Percentiles rank a stretch among this genome's conserved stretches.
Evolutionary conservation across 352 stramenopile species (phyloP).

Genomic region (Pythium insidiosum): DNA sequence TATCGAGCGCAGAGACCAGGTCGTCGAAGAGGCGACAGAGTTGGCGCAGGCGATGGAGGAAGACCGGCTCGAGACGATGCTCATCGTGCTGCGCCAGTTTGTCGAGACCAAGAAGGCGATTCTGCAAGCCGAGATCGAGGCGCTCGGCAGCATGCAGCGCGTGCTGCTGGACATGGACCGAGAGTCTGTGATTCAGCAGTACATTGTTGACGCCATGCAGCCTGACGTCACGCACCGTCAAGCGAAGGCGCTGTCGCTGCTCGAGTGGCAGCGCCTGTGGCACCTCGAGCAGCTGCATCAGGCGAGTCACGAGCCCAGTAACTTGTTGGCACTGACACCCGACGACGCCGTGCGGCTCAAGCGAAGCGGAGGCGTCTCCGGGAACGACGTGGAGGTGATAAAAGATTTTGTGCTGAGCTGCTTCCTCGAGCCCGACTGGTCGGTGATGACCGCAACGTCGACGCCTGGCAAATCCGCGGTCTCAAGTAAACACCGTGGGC

Average conservation of each 20-base stretch:
- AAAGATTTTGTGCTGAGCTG: conserved; percentile 83
- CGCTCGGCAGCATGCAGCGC: conserved; percentile 50
- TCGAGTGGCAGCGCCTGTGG: conserved; percentile 78
- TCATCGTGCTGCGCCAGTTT: conserved; percentile 83
- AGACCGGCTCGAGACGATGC: conserved; percentile 74
- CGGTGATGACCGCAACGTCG: conserved; percentile 20
- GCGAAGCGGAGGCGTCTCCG: conserved; percentile 32
- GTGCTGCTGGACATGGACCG: conserved; percentile 71
- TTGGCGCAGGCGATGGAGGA: conserved; percentile 76
- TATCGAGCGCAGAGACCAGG: conserved; percentile 69
- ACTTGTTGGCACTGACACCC: conserved; percentile 31
- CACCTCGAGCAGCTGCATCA: conserved; percentile 37
- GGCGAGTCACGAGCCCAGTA: conserved; percentile 29
- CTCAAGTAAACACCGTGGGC: conserved; percentile 44
- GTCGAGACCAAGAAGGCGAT: conserved; percentile 81
- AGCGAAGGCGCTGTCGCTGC: conserved; percentile 61
- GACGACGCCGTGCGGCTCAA: conserved; percentile 55
- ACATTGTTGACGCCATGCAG: conserved; percentile 77
- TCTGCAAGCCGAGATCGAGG: conserved; percentile 74
- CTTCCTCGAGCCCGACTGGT: conserved; percentile 53
- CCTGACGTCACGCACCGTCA: conserved; percentile 75
- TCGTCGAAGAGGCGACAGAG: conserved; percentile 76
- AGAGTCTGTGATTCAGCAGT: conserved; percentile 82
- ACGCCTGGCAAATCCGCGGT: no score
- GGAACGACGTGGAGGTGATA: conserved; percentile 74